A percentile compares a stretch with the other conserved stretches of the same genome.
phyloP scores from a whole-genome alignment of 495 filamentous ascomycete species.

The Penicillium angulare region DNA sequence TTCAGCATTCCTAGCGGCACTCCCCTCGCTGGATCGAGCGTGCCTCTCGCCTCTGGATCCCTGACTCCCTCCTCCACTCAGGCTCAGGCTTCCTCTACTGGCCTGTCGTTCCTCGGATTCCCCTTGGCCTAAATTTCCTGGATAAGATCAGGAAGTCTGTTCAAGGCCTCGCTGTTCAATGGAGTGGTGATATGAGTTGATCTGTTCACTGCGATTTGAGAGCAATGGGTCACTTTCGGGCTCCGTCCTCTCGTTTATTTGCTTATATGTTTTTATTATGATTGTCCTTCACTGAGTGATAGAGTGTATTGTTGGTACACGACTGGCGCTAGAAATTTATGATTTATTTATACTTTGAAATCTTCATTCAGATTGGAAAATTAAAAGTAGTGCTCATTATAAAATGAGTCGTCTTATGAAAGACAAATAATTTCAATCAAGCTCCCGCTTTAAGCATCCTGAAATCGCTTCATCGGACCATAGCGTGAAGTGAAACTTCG shows the following conservation, averaged over 20 bases:
- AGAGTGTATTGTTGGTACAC: not conserved
- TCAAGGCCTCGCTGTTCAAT: too few relatives aligned
- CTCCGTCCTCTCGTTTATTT: not conserved
- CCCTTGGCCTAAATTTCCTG: slow-evolving; percentile 2
- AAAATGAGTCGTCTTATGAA: not conserved
- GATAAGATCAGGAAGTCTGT: not conserved
- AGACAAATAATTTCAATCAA: too few relatives aligned
- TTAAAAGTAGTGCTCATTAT: too few relatives aligned
- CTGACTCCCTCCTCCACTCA: not conserved
- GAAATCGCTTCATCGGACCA: slow-evolving; percentile 33
- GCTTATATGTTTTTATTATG: too few relatives aligned
- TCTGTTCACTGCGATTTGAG: not conserved
- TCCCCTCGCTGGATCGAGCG: not conserved
- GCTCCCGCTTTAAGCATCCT: not conserved
- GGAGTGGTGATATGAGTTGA: not conserved
- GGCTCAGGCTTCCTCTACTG: not conserved
- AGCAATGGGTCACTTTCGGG: not conserved
- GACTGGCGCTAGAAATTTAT: not conserved
- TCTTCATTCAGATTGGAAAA: too few relatives aligned
- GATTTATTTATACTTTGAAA: not conserved
- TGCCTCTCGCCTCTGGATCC: not conserved
- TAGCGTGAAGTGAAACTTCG: slow-evolving; percentile 21
- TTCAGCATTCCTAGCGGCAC: not conserved
- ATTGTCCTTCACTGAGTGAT: too few relatives aligned
- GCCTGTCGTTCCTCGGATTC: slow-evolving; percentile 5